Conservation (phyloP, 805 yeast genomes). For the Pichia pseudocactophila region DNA sequence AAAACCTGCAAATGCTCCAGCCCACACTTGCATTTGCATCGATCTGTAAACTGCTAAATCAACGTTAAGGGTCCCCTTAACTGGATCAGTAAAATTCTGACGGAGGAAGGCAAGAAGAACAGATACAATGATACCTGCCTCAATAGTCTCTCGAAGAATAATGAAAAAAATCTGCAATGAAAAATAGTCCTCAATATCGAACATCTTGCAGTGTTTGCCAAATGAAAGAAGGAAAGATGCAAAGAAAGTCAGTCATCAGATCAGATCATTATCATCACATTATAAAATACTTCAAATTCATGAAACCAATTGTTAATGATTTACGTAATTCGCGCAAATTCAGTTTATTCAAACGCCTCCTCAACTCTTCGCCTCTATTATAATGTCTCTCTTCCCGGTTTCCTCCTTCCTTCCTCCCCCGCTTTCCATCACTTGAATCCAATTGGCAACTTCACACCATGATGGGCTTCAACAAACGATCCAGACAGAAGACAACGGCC, state of each 20-base stretch:
- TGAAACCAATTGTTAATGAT: background rate
- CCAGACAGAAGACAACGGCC: conserved; percentile 42
- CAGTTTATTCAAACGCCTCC: too few relatives aligned
- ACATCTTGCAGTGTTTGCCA: background rate
- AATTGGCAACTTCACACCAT: background rate
- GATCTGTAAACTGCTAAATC: conserved; percentile 30
- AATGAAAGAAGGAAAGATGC: too few relatives aligned
- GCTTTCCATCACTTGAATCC: too few relatives aligned
- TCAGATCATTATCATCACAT: too few relatives aligned
- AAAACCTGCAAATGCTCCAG: conserved; percentile 71
- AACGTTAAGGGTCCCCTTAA: conserved; percentile 17
- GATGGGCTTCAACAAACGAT: conserved; percentile 32
- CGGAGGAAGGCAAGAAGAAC: conserved; percentile 63
- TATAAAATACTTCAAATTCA: too few relatives aligned
- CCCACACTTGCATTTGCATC: conserved; percentile 65
- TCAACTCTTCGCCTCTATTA: background rate
- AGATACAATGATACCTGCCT: conserved; percentile 67
- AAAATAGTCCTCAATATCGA: conserved; percentile 41
- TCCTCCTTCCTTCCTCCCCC: background rate
- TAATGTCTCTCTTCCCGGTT: background rate
- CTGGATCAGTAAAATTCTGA: conserved; percentile 38
- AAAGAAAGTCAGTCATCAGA: too few relatives aligned
- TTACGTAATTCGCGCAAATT: background rate
- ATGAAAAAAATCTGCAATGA: conserved; percentile 70
- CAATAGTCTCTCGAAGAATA: conserved; percentile 64